Evolutionary conservation across 2,329 filamentous ascomycete species (phyloP).

Genomic region (Aureobasidium lini): DNA sequence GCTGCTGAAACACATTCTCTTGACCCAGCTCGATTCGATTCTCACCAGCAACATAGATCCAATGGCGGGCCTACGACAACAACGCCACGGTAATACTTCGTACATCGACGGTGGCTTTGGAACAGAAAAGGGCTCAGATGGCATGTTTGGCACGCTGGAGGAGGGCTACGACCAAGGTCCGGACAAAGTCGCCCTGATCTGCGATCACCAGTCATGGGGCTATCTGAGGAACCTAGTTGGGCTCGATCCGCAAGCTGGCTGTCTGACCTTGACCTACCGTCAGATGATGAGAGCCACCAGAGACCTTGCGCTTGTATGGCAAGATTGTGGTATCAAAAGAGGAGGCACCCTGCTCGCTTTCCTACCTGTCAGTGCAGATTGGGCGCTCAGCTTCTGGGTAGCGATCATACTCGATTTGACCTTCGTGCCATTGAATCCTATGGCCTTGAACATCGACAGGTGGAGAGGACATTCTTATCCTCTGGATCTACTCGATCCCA

Average conservation of each 20-base stretch:
- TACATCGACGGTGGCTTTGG: neutral
- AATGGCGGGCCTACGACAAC: too few species aligned
- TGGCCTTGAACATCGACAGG: neutral
- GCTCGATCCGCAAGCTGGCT: neutral
- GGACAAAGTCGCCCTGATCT: conserved; percentile 2
- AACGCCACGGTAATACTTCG: too few species aligned
- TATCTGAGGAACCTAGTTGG: neutral
- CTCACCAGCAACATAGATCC: too few species aligned
- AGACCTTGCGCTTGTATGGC: neutral
- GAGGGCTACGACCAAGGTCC: neutral
- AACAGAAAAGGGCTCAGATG: neutral
- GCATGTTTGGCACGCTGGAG: neutral
- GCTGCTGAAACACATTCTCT: too few species aligned
- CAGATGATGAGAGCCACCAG: neutral
- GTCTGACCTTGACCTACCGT: conserved; percentile 2
- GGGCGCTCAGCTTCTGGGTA: neutral
- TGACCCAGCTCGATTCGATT: too few species aligned
- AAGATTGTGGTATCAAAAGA: neutral
- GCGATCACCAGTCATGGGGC: neutral
- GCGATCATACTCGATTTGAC: neutral
- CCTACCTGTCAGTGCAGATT: neutral
- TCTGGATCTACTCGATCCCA: neutral
- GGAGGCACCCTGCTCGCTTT: neutral
- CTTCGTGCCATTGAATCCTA: neutral
- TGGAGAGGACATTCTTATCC: neutral